Conservation (phyloP, 257 asterid genomes). For the Petrea volubilis region DNA sequence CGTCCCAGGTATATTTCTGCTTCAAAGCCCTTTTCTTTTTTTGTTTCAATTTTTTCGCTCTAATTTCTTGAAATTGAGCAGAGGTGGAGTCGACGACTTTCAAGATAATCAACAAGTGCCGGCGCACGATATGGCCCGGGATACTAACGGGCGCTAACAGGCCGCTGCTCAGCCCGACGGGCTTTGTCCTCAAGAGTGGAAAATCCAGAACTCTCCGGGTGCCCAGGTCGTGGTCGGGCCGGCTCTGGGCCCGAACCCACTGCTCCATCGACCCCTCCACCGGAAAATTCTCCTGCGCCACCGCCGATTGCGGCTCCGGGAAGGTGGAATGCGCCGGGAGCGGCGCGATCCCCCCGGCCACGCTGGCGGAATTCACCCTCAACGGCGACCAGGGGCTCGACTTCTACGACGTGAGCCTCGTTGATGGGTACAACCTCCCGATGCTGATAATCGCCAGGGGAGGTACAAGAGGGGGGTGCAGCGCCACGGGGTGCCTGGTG, state of each 20-base stretch:
- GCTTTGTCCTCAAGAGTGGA: slow-evolving; percentile 65
- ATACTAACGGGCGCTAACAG: slow-evolving; percentile 85
- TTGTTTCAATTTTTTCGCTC: background rate
- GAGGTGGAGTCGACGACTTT: slow-evolving; percentile 72
- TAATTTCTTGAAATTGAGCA: slow-evolving; percentile 28
- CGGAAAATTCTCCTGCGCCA: slow-evolving; percentile 64
- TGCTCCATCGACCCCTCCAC: slow-evolving; percentile 57
- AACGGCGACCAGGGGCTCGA: slow-evolving; percentile 87
- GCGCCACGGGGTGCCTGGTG: slow-evolving; percentile 82
- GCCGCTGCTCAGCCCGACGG: slow-evolving; percentile 61
- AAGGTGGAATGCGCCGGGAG: slow-evolving; percentile 67
- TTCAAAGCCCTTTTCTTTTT: too few relatives aligned
- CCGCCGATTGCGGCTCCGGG: slow-evolving; percentile 96
- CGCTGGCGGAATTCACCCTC: slow-evolving; percentile 92
- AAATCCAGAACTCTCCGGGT: slow-evolving; percentile 66
- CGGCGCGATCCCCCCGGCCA: slow-evolving; percentile 94
- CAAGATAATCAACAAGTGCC: slow-evolving; percentile 88
- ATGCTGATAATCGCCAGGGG: slow-evolving; percentile 79
- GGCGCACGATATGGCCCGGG: slow-evolving; percentile 90
- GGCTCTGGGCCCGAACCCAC: slow-evolving; percentile 85
- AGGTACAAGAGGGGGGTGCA: slow-evolving; percentile 71
- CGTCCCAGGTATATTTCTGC: slow-evolving; percentile 42
- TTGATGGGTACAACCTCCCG: slow-evolving; percentile 93
- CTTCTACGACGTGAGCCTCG: slow-evolving; percentile 91
- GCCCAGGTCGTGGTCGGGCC: slow-evolving; percentile 88